Evolutionary conservation across 139 green algal species (phyloP).

Genomic region (Pleodorina starrii): DNA sequence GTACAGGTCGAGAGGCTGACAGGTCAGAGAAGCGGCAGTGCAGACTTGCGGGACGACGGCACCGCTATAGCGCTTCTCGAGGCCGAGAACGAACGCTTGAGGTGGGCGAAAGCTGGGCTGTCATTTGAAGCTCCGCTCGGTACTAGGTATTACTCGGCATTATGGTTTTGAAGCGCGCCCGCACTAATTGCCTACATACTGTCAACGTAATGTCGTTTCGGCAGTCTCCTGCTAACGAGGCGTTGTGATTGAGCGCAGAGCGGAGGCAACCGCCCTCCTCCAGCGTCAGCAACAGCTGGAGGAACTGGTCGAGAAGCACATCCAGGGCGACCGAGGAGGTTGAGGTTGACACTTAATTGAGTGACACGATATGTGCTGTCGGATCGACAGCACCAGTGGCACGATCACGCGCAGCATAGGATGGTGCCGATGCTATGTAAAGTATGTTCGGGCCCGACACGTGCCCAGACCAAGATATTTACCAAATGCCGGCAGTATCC

Average conservation of each 20-base stretch:
- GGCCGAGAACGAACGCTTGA: slow-evolving; percentile 56
- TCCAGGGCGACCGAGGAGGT: neutral
- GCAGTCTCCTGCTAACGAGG: neutral
- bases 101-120: slow-evolving; percentile 8
- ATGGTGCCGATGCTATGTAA: neutral
- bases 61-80: slow-evolving; percentile 40
- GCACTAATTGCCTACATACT: too few species aligned
- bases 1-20: slow-evolving; percentile 42
- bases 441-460: neutral
- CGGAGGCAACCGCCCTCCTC: slow-evolving; percentile 42
- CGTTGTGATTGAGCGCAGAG: neutral
- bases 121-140: too few species aligned
- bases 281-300: slow-evolving; percentile 57
- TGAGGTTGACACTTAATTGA: neutral
- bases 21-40: neutral
- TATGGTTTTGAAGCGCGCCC: too few species aligned
- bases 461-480: neutral
- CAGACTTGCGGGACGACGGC: neutral
- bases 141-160: too few species aligned
- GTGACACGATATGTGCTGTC: neutral
- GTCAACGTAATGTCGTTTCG: too few species aligned
- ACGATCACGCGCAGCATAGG: too few species aligned
- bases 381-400: neutral
- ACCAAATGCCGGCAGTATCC: neutral
- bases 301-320: slow-evolving; percentile 40